phyloP scores from a whole-genome alignment of 768 basidiomycete genomes.

The Phlegmacium glaucopus region DNA sequence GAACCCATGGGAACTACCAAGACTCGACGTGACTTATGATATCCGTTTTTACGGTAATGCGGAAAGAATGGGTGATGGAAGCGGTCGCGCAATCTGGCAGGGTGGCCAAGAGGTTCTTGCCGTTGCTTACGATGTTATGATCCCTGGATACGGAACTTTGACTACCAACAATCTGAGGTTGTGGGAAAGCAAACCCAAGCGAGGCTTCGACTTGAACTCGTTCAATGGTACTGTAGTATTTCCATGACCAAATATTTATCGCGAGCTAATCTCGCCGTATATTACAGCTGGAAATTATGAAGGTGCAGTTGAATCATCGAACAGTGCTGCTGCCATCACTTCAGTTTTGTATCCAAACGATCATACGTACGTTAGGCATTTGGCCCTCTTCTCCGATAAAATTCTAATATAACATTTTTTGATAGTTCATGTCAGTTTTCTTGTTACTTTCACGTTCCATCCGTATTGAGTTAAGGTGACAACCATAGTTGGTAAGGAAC shows the following conservation, averaged over 20 bases:
- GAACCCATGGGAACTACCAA: constrained; percentile 88
- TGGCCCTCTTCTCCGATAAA: no score
- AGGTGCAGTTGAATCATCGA: constrained; percentile 80
- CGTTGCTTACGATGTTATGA: constrained; percentile 92
- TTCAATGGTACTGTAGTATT: constrained; percentile 76
- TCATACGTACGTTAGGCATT: constrained; percentile 51
- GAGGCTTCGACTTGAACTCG: constrained; percentile 89
- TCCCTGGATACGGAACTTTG: constrained; percentile 80
- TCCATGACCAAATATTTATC: neutral
- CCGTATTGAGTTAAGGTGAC: neutral
- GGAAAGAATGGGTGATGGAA: constrained; percentile 59
- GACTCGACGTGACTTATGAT: constrained; percentile 80
- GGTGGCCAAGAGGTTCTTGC: constrained; percentile 95
- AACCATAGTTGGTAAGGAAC: constrained; percentile 71
- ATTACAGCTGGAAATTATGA: constrained; percentile 86
- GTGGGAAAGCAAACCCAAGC: constrained; percentile 84
- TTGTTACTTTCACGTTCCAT: neutral
- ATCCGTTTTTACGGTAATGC: constrained; percentile 88
- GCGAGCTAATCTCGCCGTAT: neutral
- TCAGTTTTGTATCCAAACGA: constrained; percentile 97
- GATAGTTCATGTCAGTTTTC: constrained; percentile 40
- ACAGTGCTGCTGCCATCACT: constrained; percentile 91
- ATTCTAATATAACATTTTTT: constrained; percentile 3
- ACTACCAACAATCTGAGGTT: constrained; percentile 88
- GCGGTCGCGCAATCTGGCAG: constrained; percentile 65